These are phyloP conservation scores for Insectozyma bohioensis DNA, from an alignment of 1,139 yeast species.

Conservation along the genomic window DNA sequence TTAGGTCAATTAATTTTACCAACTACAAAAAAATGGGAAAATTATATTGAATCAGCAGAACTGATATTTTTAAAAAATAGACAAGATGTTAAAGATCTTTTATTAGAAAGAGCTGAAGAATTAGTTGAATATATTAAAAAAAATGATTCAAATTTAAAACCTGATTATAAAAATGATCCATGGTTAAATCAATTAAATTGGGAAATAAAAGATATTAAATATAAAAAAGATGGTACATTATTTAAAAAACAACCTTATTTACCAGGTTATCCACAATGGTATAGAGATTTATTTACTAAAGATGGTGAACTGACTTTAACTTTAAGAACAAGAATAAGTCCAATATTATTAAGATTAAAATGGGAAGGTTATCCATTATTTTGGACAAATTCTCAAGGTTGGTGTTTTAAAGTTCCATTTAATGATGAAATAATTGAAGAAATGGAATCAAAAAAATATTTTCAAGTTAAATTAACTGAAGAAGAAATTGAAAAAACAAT, in stretches of 20 bases:
- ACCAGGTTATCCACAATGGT: constrained; percentile 97
- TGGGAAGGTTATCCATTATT: constrained; percentile 86
- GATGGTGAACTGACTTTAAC: constrained; percentile 55
- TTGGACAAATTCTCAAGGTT: constrained; percentile 80
- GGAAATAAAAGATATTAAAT: constrained; percentile 60
- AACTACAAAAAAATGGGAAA: constrained; percentile 71
- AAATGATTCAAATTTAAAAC: constrained; percentile 24
- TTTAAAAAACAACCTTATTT: constrained; percentile 72
- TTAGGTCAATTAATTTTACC: constrained; percentile 81
- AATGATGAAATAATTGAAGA: constrained; percentile 35
- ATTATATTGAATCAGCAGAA: constrained; percentile 72
- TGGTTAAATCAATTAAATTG: constrained; percentile 93
- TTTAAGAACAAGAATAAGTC: constrained; percentile 72
- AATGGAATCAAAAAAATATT: constrained; percentile 55
- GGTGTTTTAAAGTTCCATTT: constrained; percentile 75
- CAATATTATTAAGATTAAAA: constrained; percentile 68
- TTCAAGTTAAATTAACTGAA: constrained; percentile 33
- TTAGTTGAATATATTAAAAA: constrained; percentile 42
- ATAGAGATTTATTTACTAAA: constrained; percentile 59
- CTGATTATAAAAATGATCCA: constrained; percentile 57
- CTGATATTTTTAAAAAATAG: constrained; percentile 59
- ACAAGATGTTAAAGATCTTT: constrained; percentile 54
- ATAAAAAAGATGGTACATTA: constrained; percentile 74
- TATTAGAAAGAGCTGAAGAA: constrained; percentile 60
- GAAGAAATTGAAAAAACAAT: constrained; percentile 22